phyloP scores from a whole-genome alignment of 345 rosid species.

The Nasturtium officinale region DNA sequence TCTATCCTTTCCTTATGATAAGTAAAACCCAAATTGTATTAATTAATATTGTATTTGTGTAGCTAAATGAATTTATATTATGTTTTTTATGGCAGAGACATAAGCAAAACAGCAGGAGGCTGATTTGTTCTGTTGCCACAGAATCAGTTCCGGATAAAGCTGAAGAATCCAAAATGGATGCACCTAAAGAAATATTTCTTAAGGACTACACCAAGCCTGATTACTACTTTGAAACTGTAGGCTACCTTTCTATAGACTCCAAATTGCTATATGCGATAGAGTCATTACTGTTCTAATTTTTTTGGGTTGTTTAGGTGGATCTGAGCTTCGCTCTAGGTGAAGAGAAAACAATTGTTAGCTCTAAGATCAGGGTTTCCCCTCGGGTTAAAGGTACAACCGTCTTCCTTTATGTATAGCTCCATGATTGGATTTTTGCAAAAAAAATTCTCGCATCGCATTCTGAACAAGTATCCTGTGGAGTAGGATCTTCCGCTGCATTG shows the following conservation, averaged over 20 bases:
- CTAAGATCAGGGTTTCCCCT: slow-evolving; percentile 72
- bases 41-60: slow-evolving; percentile 24
- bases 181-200: slow-evolving; percentile 87
- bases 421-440: background rate
- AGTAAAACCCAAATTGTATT: background rate
- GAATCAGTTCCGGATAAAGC: slow-evolving; percentile 58
- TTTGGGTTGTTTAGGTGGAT: slow-evolving; percentile 63
- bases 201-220: slow-evolving; percentile 94
- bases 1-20: slow-evolving; percentile 10
- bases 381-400: slow-evolving; percentile 69
- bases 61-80: slow-evolving; percentile 14
- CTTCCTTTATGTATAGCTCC: background rate
- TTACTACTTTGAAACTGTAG: slow-evolving; percentile 86
- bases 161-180: slow-evolving; percentile 76
- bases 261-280: background rate
- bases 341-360: slow-evolving; percentile 89
- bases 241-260: slow-evolving; percentile 1
- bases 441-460: background rate
- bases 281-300: slow-evolving; percentile 21
- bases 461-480: slow-evolving; percentile 26
- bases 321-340: slow-evolving; percentile 82
- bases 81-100: slow-evolving; percentile 52
- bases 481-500: slow-evolving; percentile 76
- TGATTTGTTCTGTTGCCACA: slow-evolving; percentile 79
- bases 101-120: slow-evolving; percentile 53